A percentile compares a stretch with the other conserved stretches of the same genome.
These are phyloP conservation scores for Pinus tabuliformis DNA, from an alignment of 75 land plant species.

Conservation along the genomic window DNA sequence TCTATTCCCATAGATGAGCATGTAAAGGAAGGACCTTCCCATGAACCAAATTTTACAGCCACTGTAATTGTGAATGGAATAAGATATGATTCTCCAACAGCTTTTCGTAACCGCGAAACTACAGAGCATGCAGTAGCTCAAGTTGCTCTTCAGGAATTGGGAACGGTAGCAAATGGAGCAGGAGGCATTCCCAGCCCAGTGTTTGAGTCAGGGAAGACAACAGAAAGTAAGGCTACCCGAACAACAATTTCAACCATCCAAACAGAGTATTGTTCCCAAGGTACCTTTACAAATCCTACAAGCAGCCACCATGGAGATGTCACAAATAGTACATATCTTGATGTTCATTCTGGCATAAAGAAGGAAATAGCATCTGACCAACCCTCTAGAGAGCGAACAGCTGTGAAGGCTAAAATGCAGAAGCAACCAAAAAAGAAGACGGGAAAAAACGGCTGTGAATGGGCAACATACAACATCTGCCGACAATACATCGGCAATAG, in stretches of 20 bases:
- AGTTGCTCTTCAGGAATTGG: slow-evolving; percentile 60
- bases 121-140: slow-evolving; percentile 95
- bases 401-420: not conserved
- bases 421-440: slow-evolving; percentile 2
- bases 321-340: slow-evolving; percentile 11
- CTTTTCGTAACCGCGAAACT: slow-evolving; percentile 65
- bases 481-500: not conserved
- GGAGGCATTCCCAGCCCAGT: slow-evolving; percentile 51
- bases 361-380: slow-evolving; percentile 16
- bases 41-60: slow-evolving; percentile 66
- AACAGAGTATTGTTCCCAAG: slow-evolving; percentile 14
- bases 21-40: slow-evolving; percentile 77
- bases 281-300: not conserved
- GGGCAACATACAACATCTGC: not conserved
- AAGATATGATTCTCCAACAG: slow-evolving; percentile 61
- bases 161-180: slow-evolving; percentile 27
- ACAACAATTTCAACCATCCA: slow-evolving; percentile 75
- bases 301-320: not conserved
- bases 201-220: slow-evolving; percentile 78
- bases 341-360: slow-evolving; percentile 38
- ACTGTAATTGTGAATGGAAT: slow-evolving; percentile 56
- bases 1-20: slow-evolving; percentile 72
- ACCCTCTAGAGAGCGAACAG: slow-evolving; percentile 4
- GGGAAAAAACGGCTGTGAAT: not conserved
- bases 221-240: slow-evolving; percentile 84